Evolutionary conservation across 768 basidiomycete genomes (phyloP).

Genomic region (Hericium erinaceus): DNA sequence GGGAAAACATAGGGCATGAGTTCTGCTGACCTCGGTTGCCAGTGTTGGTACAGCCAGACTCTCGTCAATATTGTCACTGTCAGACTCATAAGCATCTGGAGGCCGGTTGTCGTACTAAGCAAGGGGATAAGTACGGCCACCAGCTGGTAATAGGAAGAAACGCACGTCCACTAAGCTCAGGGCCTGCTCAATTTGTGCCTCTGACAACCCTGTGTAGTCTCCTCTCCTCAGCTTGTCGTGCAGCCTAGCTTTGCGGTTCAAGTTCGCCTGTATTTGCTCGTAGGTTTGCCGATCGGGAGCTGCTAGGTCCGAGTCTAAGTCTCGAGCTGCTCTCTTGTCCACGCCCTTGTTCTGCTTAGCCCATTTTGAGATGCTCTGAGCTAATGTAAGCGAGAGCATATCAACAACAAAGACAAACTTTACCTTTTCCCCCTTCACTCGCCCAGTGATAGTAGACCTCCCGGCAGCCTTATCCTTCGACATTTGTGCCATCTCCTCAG

Average conservation of each 20-base stretch:
- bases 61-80: constrained; percentile 74
- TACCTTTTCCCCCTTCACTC: constrained; percentile 66
- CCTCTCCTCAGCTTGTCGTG: constrained; percentile 75
- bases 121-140: too few species aligned
- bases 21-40: constrained; percentile 30
- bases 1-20: background rate
- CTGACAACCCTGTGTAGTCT: constrained; percentile 31
- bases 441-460: constrained; percentile 42
- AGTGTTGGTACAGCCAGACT: constrained; percentile 52
- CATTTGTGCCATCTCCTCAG: constrained; percentile 49
- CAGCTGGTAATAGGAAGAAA: background rate
- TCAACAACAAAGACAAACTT: background rate
- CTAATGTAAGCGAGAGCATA: background rate
- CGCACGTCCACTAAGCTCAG: constrained; percentile 61
- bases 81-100: constrained; percentile 38
- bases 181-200: too few species aligned
- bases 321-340: constrained; percentile 48
- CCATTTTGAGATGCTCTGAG: constrained; percentile 74
- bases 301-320: constrained; percentile 54
- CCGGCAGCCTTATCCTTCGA: constrained; percentile 57
- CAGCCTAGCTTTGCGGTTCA: constrained; percentile 72
- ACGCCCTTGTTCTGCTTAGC: constrained; percentile 70
- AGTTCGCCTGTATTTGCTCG: constrained; percentile 58
- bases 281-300: constrained; percentile 55
- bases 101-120: too few species aligned